A percentile compares a stretch with the other conserved stretches of the same genome.
phyloP scores from a whole-genome alignment of 805 yeast genomes.

The Candida tallmaniae region DNA sequence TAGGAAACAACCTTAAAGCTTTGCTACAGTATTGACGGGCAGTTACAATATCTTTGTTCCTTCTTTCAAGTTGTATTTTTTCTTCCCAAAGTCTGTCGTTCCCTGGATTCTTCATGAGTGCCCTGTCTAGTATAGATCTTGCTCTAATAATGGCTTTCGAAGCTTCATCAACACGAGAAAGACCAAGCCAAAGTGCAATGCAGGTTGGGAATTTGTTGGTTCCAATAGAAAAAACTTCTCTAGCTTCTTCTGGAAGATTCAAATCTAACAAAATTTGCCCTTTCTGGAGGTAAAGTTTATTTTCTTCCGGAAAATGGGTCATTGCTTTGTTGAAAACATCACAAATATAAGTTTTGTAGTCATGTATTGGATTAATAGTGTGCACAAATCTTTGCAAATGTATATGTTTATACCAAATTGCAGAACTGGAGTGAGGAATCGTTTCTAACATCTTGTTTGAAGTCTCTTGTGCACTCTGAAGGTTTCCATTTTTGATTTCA shows the following conservation, averaged over 20 bases:
- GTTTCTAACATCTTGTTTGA: constrained; percentile 20
- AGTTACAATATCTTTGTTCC: constrained; percentile 43
- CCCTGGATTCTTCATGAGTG: constrained; percentile 47
- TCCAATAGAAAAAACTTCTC: constrained; percentile 46
- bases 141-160: constrained; percentile 50
- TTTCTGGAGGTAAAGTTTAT: constrained; percentile 57
- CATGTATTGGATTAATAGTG: not conserved
- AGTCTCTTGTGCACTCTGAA: constrained; percentile 32
- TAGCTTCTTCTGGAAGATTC: constrained; percentile 34
- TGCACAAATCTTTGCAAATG: constrained; percentile 18
- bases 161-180: constrained; percentile 46
- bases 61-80: constrained; percentile 53
- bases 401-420: constrained; percentile 57
- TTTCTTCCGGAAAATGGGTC: constrained; percentile 41
- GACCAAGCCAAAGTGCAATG: constrained; percentile 49
- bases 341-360: constrained; percentile 5
- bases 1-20: constrained; percentile 57
- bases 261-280: constrained; percentile 47
- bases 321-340: constrained; percentile 44
- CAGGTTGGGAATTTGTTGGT: constrained; percentile 43
- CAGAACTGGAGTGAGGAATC: constrained; percentile 26
- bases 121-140: constrained; percentile 68
- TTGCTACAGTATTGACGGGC: constrained; percentile 52
- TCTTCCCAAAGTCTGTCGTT: constrained; percentile 55
- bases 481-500: constrained; percentile 43